Evolutionary conservation across 2,329 filamentous ascomycete species (phyloP).

Genomic region (Aspergillus japonicus): DNA sequence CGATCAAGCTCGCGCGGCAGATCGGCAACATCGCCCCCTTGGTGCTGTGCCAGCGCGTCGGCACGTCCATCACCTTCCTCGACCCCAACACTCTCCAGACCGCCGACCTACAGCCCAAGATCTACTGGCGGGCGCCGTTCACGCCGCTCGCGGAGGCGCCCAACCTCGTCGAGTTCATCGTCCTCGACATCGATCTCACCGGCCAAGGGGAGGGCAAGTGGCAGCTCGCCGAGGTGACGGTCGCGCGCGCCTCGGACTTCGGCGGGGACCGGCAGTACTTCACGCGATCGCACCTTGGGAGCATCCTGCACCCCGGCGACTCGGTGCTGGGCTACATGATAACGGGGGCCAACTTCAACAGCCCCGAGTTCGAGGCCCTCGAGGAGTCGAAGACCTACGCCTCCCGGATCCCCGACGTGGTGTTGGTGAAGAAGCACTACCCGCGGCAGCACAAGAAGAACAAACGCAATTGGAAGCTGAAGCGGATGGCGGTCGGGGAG

Average conservation of each 20-base stretch:
- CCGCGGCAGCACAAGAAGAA: conserved; percentile 78
- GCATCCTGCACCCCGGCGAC: conserved; percentile 82
- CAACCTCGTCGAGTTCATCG: conserved; percentile 85
- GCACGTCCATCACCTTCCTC: conserved; percentile 83
- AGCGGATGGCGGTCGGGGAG: conserved; percentile 70
- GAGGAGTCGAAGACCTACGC: conserved; percentile 74
- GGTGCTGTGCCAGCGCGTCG: conserved; percentile 80
- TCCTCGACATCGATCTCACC: conserved; percentile 88
- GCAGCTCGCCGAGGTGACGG: conserved; percentile 80
- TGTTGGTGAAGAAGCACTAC: conserved; percentile 97
- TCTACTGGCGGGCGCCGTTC: conserved; percentile 93
- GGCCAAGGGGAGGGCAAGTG: conserved; percentile 76
- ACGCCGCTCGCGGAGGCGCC: conserved; percentile 76
- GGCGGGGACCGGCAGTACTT: conserved; percentile 84
- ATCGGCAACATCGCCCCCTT: conserved; percentile 87
- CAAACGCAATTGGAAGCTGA: conserved; percentile 87
- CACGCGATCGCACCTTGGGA: conserved; percentile 84
- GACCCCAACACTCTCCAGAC: conserved; percentile 91
- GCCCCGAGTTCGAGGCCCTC: conserved; percentile 75
- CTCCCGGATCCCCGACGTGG: conserved; percentile 80
- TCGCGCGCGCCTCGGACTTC: conserved; percentile 82
- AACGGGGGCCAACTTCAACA: conserved; percentile 89
- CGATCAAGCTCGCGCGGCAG: conserved; percentile 82
- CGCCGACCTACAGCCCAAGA: conserved; percentile 73
- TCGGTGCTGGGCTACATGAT: conserved; percentile 93